phyloP scores from a whole-genome alignment of 2,329 filamentous ascomycete species.

The Beauveria rudraprayagi region DNA sequence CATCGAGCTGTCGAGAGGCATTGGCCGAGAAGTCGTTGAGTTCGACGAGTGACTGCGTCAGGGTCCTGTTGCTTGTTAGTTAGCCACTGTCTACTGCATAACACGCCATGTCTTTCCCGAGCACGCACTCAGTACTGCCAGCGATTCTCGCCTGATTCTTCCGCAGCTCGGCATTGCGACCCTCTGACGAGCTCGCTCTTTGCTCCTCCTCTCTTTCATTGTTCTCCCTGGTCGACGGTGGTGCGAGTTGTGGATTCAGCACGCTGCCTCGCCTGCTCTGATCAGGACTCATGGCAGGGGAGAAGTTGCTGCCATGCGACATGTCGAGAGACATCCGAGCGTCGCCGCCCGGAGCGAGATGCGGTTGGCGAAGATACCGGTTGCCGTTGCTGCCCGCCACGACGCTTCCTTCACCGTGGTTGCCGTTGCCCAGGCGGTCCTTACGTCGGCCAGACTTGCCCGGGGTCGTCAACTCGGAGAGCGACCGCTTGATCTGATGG shows the following conservation, averaged over 20 bases:
- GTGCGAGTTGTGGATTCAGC: constrained; percentile 20
- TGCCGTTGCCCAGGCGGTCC: constrained; percentile 24
- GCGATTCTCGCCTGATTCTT: constrained; percentile 29
- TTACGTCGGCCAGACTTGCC: constrained; percentile 30
- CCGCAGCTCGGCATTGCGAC: constrained; percentile 31
- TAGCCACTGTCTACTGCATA: not conserved
- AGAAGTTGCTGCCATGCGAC: constrained; percentile 36
- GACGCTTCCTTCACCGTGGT: constrained; percentile 21
- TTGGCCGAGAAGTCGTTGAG: constrained; percentile 53
- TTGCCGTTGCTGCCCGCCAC: constrained; percentile 13
- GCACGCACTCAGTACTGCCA: constrained; percentile 25
- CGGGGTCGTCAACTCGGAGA: constrained; percentile 45
- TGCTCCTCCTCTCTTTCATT: constrained; percentile 19
- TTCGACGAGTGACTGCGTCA: constrained; percentile 43
- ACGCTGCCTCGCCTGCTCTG: constrained; percentile 37
- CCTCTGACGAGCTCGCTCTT: constrained; percentile 16
- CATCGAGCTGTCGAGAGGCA: constrained; percentile 60
- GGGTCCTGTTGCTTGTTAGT: constrained; percentile 25
- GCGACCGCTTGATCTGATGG: constrained; percentile 48
- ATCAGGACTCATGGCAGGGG: constrained; percentile 35
- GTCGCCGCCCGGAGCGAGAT: not conserved
- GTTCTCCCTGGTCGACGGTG: not conserved
- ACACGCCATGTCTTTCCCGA: not conserved
- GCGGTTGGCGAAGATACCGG: constrained; percentile 24
- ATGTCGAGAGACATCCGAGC: constrained; percentile 37